Percentiles rank a stretch among this genome's conserved stretches.
Evolutionary conservation across 495 filamentous ascomycete species (phyloP).

Genomic region (Daldinia loculata): DNA sequence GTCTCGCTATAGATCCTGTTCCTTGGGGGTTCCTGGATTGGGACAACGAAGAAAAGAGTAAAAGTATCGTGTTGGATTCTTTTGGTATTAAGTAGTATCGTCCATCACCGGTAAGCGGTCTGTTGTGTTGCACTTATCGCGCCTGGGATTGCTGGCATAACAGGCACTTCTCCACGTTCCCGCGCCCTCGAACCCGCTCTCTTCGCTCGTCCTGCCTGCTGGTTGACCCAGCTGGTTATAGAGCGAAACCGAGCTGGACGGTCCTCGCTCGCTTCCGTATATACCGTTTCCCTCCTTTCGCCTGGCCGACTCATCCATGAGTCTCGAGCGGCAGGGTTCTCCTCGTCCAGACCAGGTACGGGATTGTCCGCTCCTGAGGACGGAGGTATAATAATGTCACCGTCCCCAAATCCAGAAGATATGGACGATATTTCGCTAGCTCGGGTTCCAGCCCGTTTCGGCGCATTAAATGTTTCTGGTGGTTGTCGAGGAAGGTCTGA

Average conservation of each 20-base stretch:
- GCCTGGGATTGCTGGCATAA: slow-evolving; percentile 41
- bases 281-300: slow-evolving; percentile 53
- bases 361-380: slow-evolving; percentile 24
- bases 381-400: slow-evolving; percentile 54
- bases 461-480: slow-evolving; percentile 47
- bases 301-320: slow-evolving; percentile 50
- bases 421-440: slow-evolving; percentile 59
- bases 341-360: neutral
- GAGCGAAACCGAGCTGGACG: slow-evolving; percentile 63
- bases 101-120: slow-evolving; percentile 41
- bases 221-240: slow-evolving; percentile 68
- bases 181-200: slow-evolving; percentile 46
- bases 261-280: slow-evolving; percentile 59
- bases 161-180: slow-evolving; percentile 36
- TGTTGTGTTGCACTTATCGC: slow-evolving; percentile 32
- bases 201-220: slow-evolving; percentile 59
- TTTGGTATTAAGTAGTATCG: slow-evolving; percentile 18
- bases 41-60: neutral
- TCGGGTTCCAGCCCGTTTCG: slow-evolving; percentile 44
- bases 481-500: slow-evolving; percentile 49
- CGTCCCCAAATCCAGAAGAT: slow-evolving; percentile 64
- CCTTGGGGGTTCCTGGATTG: neutral
- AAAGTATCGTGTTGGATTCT: slow-evolving; percentile 15
- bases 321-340: slow-evolving; percentile 44
- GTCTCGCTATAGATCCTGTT: neutral